These are phyloP conservation scores for Calonectria pseudoreteaudii DNA, from an alignment of 2,329 filamentous ascomycete species.

Conservation along the genomic window DNA sequence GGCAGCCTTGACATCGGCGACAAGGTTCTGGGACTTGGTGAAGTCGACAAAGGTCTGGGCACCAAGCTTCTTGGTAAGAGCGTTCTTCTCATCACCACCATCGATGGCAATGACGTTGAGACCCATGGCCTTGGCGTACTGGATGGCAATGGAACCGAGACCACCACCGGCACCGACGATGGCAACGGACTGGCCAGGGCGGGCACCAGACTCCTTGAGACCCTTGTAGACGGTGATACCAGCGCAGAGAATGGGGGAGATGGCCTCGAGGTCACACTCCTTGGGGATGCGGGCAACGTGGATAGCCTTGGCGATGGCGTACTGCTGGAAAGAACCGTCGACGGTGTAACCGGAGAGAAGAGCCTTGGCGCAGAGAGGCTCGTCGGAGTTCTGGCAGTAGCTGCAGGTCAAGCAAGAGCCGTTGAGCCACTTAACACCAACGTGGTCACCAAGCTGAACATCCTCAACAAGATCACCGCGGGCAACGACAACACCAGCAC, in stretches of 20 bases:
- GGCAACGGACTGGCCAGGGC: constrained; percentile 82
- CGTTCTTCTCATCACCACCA: constrained; percentile 82
- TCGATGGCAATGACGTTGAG: constrained; percentile 85
- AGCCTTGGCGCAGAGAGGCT: constrained; percentile 83
- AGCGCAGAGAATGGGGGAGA: constrained; percentile 85
- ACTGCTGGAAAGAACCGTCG: constrained; percentile 94
- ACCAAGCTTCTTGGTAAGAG: constrained; percentile 77
- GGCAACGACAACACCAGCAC: constrained; percentile 86
- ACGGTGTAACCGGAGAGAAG: constrained; percentile 91
- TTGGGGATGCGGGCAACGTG: constrained; percentile 87
- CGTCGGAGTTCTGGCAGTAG: constrained; percentile 84
- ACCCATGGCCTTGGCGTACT: constrained; percentile 94
- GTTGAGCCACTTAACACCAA: constrained; percentile 94
- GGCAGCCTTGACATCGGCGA: constrained; percentile 84
- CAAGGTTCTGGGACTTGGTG: constrained; percentile 77
- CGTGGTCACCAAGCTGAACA: constrained; percentile 84
- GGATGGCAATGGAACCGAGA: constrained; percentile 81
- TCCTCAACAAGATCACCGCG: constrained; percentile 82
- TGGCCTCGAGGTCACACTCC: constrained; percentile 78
- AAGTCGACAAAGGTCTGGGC: constrained; percentile 85
- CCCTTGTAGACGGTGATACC: constrained; percentile 92
- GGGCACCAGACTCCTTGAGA: constrained; percentile 83
- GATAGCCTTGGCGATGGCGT: constrained; percentile 86
- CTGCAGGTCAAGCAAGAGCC: constrained; percentile 85
- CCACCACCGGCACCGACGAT: constrained; percentile 90